Conservation (phyloP, 1,284 basidiomycete species). For the Leccinum solheimii region DNA sequence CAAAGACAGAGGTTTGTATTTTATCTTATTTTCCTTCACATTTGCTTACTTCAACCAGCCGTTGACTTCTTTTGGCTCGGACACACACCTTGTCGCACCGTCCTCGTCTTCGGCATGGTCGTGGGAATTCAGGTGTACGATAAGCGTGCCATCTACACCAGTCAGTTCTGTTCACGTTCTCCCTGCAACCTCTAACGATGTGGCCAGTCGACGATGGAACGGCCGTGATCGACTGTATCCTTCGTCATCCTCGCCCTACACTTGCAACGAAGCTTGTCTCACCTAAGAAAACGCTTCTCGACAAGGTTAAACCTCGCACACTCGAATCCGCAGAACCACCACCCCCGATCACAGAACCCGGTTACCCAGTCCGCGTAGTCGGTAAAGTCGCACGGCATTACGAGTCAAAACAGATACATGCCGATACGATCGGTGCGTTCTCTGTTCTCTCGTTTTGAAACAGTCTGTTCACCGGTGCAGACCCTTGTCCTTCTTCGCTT, state of each 20-base stretch:
- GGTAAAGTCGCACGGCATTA: constrained; percentile 48
- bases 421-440: constrained; percentile 46
- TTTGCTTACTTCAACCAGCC: constrained; percentile 27
- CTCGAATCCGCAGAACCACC: constrained; percentile 27
- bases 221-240: constrained; percentile 62
- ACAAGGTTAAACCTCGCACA: not conserved
- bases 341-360: constrained; percentile 47
- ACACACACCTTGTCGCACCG: constrained; percentile 64
- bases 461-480: constrained; percentile 27
- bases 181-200: constrained; percentile 1
- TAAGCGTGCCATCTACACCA: constrained; percentile 54
- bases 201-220: constrained; percentile 73
- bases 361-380: constrained; percentile 47
- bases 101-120: constrained; percentile 59
- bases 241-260: constrained; percentile 35
- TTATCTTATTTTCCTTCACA: not conserved
- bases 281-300: constrained; percentile 21
- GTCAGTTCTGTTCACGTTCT: constrained; percentile 37
- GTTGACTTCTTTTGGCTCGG: constrained; percentile 70
- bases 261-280: constrained; percentile 8
- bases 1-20: constrained; percentile 37
- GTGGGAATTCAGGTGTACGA: constrained; percentile 64
- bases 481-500: constrained; percentile 48
- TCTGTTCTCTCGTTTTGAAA: not conserved
- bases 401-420: constrained; percentile 48